Evolutionary conservation across 164 flowering plant genomes (phyloP).

Genomic region (Umbilicus rupestris): DNA sequence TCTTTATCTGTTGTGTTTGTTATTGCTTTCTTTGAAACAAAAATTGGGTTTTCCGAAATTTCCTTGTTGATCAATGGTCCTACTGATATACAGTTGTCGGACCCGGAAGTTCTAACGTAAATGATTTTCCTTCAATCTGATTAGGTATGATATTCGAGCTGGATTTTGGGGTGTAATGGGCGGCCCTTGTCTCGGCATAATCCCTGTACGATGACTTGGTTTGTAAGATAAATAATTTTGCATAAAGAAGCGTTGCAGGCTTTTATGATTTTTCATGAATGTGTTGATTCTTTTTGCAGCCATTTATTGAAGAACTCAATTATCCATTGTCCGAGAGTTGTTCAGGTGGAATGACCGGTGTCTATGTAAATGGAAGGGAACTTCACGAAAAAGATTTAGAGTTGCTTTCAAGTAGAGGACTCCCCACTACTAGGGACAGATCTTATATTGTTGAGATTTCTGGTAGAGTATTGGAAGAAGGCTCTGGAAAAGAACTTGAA

Average conservation of each 20-base stretch:
- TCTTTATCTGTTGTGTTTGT: background rate
- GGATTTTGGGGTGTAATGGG: constrained; percentile 98
- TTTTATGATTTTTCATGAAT: background rate
- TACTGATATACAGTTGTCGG: background rate
- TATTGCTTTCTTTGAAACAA: background rate
- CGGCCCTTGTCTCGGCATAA: constrained; percentile 71
- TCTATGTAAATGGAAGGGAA: constrained; percentile 87
- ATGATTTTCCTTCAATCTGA: background rate
- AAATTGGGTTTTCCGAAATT: background rate
- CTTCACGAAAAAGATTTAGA: constrained; percentile 79
- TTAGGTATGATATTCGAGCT: constrained; percentile 81
- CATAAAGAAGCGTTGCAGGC: background rate
- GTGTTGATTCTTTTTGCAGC: constrained; percentile 43
- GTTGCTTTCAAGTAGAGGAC: constrained; percentile 72
- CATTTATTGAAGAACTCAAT: constrained; percentile 75
- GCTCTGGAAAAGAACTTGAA: constrained; percentile 66
- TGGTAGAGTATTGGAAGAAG: constrained; percentile 69
- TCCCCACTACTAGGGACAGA: constrained; percentile 48
- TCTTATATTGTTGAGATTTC: constrained; percentile 68
- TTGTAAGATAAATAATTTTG: background rate
- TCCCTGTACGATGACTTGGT: constrained; percentile 53
- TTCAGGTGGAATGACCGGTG: constrained; percentile 65
- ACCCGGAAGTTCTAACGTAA: background rate
- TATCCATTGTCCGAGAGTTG: constrained; percentile 65
- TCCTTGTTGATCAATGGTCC: background rate